Evolutionary conservation across 805 yeast species (phyloP).

Genomic region (Monosporozyma unispora): DNA sequence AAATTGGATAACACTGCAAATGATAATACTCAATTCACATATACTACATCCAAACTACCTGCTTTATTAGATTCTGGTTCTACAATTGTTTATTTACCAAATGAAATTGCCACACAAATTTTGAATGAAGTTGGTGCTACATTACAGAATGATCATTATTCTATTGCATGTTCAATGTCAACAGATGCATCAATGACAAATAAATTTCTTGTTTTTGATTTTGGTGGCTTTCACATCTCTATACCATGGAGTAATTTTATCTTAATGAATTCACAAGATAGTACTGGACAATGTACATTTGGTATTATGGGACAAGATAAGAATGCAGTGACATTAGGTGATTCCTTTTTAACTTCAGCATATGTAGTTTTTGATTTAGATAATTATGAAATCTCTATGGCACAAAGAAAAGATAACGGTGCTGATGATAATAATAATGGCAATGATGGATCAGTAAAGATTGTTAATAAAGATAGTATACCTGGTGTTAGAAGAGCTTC

Average conservation of each 20-base stretch:
- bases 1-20: conserved; percentile 18
- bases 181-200: conserved; percentile 22
- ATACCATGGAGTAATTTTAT: conserved; percentile 38
- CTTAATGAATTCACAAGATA: conserved; percentile 14
- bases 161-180: conserved; percentile 37
- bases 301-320: conserved; percentile 30
- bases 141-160: conserved; percentile 40
- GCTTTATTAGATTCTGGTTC: conserved; percentile 52
- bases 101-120: conserved; percentile 17
- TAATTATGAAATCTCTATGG: conserved; percentile 47
- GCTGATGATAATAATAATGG: conserved; percentile 11
- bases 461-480: conserved; percentile 18
- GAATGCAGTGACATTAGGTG: conserved; percentile 40
- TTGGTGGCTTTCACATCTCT: conserved; percentile 49
- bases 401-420: conserved; percentile 32
- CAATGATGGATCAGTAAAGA: conserved; percentile 18
- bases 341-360: conserved; percentile 46
- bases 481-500: conserved; percentile 45
- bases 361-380: conserved; percentile 61
- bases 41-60: conserved; percentile 19
- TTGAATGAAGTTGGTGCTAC: conserved; percentile 37
- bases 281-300: conserved; percentile 33
- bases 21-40: conserved; percentile 10
- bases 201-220: conserved; percentile 33
- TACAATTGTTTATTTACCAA: conserved; percentile 42